phyloP scores from a whole-genome alignment of 345 rosid species.

The Dipteronia dyeriana region DNA sequence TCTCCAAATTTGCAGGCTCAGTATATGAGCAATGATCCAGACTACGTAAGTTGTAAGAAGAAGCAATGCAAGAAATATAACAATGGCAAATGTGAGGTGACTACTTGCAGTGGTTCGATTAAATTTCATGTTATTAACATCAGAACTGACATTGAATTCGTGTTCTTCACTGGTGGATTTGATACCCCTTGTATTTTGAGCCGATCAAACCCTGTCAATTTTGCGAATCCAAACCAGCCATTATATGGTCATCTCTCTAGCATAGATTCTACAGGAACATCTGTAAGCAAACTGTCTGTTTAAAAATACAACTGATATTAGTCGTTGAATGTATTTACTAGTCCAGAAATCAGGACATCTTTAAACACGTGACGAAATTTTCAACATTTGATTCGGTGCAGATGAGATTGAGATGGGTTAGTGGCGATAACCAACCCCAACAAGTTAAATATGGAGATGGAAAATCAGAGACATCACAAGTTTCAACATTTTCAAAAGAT shows the following conservation, averaged over 20 bases:
- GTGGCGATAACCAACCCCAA: constrained; percentile 56
- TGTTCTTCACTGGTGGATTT: constrained; percentile 57
- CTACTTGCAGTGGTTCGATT: constrained; percentile 43
- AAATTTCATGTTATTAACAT: constrained; percentile 57
- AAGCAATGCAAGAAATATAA: constrained; percentile 33
- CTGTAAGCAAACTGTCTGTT: constrained; percentile 29
- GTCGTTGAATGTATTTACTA: background rate
- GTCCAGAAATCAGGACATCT: too few relatives aligned
- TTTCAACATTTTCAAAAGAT: constrained; percentile 47
- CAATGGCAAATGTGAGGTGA: constrained; percentile 27
- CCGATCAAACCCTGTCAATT: constrained; percentile 39
- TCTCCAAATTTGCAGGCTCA: constrained; percentile 40
- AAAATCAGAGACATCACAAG: constrained; percentile 37
- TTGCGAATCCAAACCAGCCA: constrained; percentile 55
- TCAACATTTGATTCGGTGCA: constrained; percentile 19
- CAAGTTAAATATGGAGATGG: constrained; percentile 55
- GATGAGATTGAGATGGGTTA: constrained; percentile 73
- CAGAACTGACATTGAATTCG: constrained; percentile 62
- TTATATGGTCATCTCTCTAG: constrained; percentile 53
- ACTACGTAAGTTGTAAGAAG: constrained; percentile 49
- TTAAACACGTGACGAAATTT: too few relatives aligned
- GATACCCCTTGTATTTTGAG: constrained; percentile 44
- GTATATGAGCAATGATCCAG: constrained; percentile 47
- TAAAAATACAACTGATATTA: background rate
- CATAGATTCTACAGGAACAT: constrained; percentile 54